phyloP scores from a whole-genome alignment of 2,329 filamentous ascomycete species.

The Endocalyx cinctus region DNA sequence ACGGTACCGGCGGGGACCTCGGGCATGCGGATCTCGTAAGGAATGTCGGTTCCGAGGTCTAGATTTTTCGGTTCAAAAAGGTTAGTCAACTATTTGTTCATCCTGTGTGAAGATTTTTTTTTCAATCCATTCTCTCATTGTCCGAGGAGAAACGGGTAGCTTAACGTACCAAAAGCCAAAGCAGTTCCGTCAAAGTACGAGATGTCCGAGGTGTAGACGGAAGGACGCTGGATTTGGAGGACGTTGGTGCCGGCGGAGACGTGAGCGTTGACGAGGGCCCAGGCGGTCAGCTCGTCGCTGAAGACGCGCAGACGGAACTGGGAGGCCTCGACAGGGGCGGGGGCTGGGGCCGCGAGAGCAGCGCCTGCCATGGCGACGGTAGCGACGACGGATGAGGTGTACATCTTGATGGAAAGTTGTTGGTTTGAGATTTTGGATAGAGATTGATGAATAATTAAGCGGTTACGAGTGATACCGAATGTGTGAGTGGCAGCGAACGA shows the following conservation, averaged over 20 bases:
- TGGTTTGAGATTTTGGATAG: no score
- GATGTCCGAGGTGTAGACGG: constrained; percentile 14
- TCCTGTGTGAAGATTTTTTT: no score
- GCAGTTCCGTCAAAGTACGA: constrained; percentile 11
- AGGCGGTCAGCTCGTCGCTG: constrained; percentile 8
- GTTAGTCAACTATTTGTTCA: no score
- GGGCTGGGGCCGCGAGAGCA: constrained; percentile 9
- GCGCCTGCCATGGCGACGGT: constrained; percentile 10
- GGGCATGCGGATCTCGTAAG: constrained; percentile 11
- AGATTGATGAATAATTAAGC: no score
- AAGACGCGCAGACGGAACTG: constrained; percentile 12
- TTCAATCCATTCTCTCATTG: no score
- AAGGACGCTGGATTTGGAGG: constrained; percentile 18
- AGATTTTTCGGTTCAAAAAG: no score
- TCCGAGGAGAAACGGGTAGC: no score
- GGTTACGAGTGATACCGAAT: no score
- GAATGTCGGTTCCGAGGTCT: constrained; percentile 2
- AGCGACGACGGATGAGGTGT: constrained; percentile 8
- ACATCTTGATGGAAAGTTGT: no score
- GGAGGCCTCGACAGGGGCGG: constrained; percentile 4
- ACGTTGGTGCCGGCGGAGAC: constrained; percentile 10
- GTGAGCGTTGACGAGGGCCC: constrained; percentile 17
- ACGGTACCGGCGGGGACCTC: constrained; percentile 9
- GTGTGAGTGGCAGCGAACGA: no score
- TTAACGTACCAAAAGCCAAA: constrained; percentile 15